These are phyloP conservation scores for Priceomyces carsonii DNA, from an alignment of 805 yeast species.

Conservation along the genomic window DNA sequence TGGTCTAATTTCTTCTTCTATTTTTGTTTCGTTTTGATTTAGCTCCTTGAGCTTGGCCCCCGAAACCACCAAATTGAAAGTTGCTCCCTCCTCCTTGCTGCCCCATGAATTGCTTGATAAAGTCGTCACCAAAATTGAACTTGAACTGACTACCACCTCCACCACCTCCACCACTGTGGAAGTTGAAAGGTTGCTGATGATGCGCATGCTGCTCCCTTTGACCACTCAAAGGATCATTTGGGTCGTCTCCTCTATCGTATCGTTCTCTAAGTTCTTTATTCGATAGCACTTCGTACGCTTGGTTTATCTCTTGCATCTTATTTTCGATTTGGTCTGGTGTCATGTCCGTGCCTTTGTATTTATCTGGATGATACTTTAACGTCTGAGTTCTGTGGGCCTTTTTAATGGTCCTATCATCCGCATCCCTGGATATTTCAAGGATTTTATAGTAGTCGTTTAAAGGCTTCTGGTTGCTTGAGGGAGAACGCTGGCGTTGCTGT, in stretches of 20 bases:
- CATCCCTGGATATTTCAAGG: conserved; percentile 64
- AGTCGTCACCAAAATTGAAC: conserved; percentile 15
- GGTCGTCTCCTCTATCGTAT: conserved; percentile 66
- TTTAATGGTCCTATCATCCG: conserved; percentile 71
- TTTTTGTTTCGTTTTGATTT: not conserved
- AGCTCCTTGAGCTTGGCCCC: conserved; percentile 10
- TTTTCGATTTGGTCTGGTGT: conserved; percentile 69
- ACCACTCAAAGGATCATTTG: conserved; percentile 37
- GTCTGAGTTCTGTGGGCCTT: conserved; percentile 79
- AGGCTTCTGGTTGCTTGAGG: conserved; percentile 33
- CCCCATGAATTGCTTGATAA: conserved; percentile 16
- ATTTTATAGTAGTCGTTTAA: conserved; percentile 78
- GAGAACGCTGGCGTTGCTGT: conserved; percentile 26
- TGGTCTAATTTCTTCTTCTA: conserved; percentile 1
- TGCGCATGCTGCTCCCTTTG: conserved; percentile 14
- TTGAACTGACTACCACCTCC: conserved; percentile 12
- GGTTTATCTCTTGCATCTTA: conserved; percentile 89
- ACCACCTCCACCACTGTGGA: conserved; percentile 3
- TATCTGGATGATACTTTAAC: conserved; percentile 89
- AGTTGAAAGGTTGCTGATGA: conserved; percentile 5
- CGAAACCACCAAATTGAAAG: conserved; percentile 12
- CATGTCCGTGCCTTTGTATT: conserved; percentile 67
- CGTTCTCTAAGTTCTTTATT: conserved; percentile 61
- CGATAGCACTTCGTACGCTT: conserved; percentile 85
- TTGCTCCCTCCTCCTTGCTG: conserved; percentile 11